Evolutionary conservation across 306 rosid genomes (phyloP).

Genomic region (Castanea mollissima): DNA sequence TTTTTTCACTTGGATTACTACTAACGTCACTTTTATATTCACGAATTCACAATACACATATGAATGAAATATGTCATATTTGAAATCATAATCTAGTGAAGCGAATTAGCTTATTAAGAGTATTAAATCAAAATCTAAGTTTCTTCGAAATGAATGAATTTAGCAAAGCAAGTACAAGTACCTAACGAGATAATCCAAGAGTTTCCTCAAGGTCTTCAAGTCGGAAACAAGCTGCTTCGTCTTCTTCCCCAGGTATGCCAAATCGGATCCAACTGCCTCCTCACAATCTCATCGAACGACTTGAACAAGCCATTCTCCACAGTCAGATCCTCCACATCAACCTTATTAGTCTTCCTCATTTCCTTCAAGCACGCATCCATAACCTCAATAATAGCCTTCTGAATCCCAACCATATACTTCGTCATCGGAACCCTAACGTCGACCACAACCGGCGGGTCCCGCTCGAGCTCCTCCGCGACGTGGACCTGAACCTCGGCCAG

Average conservation of each 20-base stretch:
- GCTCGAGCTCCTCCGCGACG: slow-evolving; percentile 75
- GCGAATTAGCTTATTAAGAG: not conserved
- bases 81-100: not conserved
- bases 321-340: slow-evolving; percentile 85
- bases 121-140: not conserved
- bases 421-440: slow-evolving; percentile 85
- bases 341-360: slow-evolving; percentile 94
- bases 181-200: slow-evolving; percentile 94
- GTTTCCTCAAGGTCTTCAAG: slow-evolving; percentile 81
- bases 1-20: too few relatives aligned
- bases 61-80: too few relatives aligned
- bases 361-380: slow-evolving; percentile 97
- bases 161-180: not conserved
- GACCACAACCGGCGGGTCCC: slow-evolving; percentile 75
- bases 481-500: slow-evolving; percentile 95
- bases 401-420: slow-evolving; percentile 74
- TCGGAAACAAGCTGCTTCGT: slow-evolving; percentile 92
- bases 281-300: slow-evolving; percentile 92
- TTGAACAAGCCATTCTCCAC: slow-evolving; percentile 90
- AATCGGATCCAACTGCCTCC: slow-evolving; percentile 95
- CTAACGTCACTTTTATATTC: too few relatives aligned
- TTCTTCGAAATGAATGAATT: too few relatives aligned
- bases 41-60: too few relatives aligned
- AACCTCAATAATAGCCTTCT: slow-evolving; percentile 78
- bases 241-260: slow-evolving; percentile 95